These are phyloP conservation scores for Rhynchospora tenuis DNA, from an alignment of 176 grass and related monocot species.

Conservation along the genomic window DNA sequence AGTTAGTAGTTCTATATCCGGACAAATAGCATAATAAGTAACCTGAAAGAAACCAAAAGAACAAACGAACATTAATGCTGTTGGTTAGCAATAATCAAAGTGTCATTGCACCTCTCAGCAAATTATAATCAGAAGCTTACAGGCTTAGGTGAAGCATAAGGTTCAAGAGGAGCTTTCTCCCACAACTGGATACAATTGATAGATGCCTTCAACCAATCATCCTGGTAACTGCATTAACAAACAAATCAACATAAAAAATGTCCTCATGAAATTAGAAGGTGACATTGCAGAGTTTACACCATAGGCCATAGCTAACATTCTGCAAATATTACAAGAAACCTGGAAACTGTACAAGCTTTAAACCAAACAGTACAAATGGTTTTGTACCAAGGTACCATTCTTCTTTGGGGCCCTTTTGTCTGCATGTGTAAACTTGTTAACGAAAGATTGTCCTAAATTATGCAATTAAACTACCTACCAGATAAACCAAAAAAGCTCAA, in stretches of 20 bases:
- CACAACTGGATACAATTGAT: slow-evolving; percentile 67
- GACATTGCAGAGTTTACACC: slow-evolving; percentile 30
- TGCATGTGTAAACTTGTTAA: neutral
- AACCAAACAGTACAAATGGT: neutral
- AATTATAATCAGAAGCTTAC: slow-evolving; percentile 39
- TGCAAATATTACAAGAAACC: neutral
- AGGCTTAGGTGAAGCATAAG: slow-evolving; percentile 85
- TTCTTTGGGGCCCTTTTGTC: neutral
- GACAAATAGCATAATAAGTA: slow-evolving; percentile 81
- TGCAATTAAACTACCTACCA: neutral
- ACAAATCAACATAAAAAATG: neutral
- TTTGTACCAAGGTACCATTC: neutral
- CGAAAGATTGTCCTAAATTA: neutral
- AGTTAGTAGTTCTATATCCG: slow-evolving; percentile 84
- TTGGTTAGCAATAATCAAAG: neutral
- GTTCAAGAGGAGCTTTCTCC: slow-evolving; percentile 97
- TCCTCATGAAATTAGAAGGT: neutral
- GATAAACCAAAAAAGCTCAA: neutral
- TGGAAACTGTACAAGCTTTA: neutral
- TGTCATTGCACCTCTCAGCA: neutral
- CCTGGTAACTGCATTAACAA: slow-evolving; percentile 69
- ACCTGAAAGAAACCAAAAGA: slow-evolving; percentile 52
- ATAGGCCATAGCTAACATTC: slow-evolving; percentile 11
- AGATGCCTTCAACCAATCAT: slow-evolving; percentile 92
- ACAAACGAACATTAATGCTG: slow-evolving; percentile 1